Evolutionary conservation across 345 rosid genomes (phyloP), one percentile per base, ranked within the genome.

Genomic region (Schrenkiella parvula): DNA sequence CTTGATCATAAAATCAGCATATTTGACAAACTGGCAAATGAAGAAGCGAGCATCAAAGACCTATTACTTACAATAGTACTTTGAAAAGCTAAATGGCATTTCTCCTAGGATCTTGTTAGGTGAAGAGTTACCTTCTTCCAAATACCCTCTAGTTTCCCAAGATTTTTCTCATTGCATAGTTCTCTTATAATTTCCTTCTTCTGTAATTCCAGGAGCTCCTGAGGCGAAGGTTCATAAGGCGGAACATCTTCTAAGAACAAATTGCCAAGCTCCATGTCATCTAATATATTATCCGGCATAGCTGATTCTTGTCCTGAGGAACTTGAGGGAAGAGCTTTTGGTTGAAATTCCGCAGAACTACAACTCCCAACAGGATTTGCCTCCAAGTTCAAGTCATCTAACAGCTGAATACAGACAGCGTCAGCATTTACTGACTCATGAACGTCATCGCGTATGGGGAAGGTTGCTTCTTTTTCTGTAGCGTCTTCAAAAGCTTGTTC

Each of bases 91-190:
- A 57, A 23, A 44, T 8, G 19, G n/a, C 15, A 26, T 28, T 48
- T 26, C 23, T 56, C 41, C 37, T 31, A 41, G 15, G 21, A 66
- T 17, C 21, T 41, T 59, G 53, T 60, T 50, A 13, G 47, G 47
- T 41, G 23, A 68, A 50, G 50, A 44, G 50, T 75, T 79, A 93
- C 98, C 98, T 90, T 88, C 81, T 85, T 90, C 98, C 98, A 90
- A 68, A 93, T 82, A 39, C 98, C 96, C 19, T 87, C 84, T 73
- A 89, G 79, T 83, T 86, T 89, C 76, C 64, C 84, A 52, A 88
- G 66, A 80, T 85, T 82, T 79, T 84, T 85, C 80, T 80, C 93
- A 66, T 80, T 82, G 52, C 72, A 46, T 58, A 85, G 71, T 78
- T 82, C 86, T 78, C 79, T 90, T 79, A 82, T 64, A 79, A 71